These are phyloP conservation scores for Fusarium torreyae DNA, from an alignment of 2,329 filamentous ascomycete species.

Conservation along the genomic window DNA sequence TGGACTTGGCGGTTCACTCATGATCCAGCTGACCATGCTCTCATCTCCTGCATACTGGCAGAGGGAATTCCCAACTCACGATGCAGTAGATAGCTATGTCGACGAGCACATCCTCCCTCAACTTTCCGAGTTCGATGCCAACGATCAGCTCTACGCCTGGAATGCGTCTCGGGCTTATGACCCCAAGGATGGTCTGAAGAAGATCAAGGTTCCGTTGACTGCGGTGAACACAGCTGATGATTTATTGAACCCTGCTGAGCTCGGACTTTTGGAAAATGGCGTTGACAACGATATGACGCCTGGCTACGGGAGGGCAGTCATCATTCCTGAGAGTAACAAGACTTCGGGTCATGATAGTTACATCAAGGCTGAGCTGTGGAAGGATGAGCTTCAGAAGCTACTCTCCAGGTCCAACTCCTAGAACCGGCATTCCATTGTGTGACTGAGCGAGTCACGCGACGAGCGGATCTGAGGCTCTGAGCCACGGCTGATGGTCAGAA, in stretches of 20 bases:
- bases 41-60: conserved; percentile 28
- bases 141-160: conserved; percentile 34
- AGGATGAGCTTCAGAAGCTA: conserved; percentile 19
- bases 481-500: too few species aligned
- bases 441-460: not conserved
- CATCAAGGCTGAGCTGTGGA: conserved; percentile 32
- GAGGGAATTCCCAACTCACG: conserved; percentile 9
- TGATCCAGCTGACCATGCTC: conserved; percentile 30
- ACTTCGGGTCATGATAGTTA: conserved; percentile 33
- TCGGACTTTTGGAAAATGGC: conserved; percentile 12
- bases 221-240: conserved; percentile 35
- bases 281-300: conserved; percentile 16
- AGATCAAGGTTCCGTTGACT: conserved; percentile 24
- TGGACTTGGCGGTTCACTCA: conserved; percentile 9
- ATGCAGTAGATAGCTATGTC: conserved; percentile 15
- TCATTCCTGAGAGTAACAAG: conserved; percentile 13
- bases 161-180: conserved; percentile 20
- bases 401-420: not conserved
- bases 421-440: accelerated
- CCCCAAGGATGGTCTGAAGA: conserved; percentile 12
- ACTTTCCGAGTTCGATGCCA: conserved; percentile 10
- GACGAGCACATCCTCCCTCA: conserved; percentile 16
- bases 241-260: conserved; percentile 27
- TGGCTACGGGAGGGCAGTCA: conserved; percentile 1
- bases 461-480: too few species aligned